phyloP scores from a whole-genome alignment of 148 eudicot species.

The Amaranthus cruentus region DNA sequence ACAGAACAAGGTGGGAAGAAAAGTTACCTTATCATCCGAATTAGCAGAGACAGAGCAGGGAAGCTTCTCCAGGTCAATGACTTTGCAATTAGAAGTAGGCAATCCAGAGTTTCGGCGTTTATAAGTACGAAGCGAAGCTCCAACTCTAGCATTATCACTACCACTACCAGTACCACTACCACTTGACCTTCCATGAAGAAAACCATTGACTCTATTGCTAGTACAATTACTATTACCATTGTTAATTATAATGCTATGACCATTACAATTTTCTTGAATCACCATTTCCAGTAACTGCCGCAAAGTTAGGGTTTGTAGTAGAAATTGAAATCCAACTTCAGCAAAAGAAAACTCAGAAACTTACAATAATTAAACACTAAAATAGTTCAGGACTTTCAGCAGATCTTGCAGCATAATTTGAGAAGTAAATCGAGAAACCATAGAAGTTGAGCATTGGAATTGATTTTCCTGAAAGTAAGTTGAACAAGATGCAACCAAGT shows the following conservation, averaged over 20 bases:
- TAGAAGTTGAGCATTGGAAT: neutral
- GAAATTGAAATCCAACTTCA: neutral
- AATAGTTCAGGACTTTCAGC: neutral
- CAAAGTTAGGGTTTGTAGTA: conserved; percentile 10
- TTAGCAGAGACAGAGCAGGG: conserved; percentile 16
- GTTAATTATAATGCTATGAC: neutral
- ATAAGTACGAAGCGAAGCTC: conserved; percentile 34
- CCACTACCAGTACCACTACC: conserved; percentile 30
- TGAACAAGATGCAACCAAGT: too few relatives aligned
- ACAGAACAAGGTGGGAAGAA: neutral
- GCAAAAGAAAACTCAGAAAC: neutral
- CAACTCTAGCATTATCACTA: conserved; percentile 14
- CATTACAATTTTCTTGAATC: conserved; percentile 13
- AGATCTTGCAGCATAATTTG: neutral
- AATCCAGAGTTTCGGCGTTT: conserved; percentile 36
- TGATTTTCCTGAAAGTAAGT: neutral
- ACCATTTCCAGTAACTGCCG: conserved; percentile 4
- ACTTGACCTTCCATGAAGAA: conserved; percentile 24
- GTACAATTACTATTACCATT: neutral
- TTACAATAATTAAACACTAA: neutral
- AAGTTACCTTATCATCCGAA: conserved; percentile 29
- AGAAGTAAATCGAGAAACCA: neutral
- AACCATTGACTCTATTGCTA: conserved; percentile 12
- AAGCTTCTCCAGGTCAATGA: conserved; percentile 24
- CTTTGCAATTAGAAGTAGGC: conserved; percentile 12